A percentile compares a stretch with the other conserved stretches of the same genome.
Evolutionary conservation across 1,284 basidiomycete genomes (phyloP).

Genomic region (Leccinum insolens): DNA sequence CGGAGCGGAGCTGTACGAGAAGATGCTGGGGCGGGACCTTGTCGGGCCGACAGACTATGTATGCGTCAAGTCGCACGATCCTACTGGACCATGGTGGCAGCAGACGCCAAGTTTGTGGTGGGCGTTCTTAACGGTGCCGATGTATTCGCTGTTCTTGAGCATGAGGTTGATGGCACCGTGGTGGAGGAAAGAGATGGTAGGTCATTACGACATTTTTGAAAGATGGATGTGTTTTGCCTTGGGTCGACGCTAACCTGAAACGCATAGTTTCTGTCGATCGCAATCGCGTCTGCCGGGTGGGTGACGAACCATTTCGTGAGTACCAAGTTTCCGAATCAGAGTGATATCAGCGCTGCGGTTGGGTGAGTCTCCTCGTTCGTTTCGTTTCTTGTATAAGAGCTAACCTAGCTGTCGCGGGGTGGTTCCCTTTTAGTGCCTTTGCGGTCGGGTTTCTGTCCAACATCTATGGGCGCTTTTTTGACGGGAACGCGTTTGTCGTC

Average conservation of each 20-base stretch:
- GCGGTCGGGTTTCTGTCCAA: slow-evolving; percentile 85
- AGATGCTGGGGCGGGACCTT: slow-evolving; percentile 50
- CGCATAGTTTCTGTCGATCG: slow-evolving; percentile 59
- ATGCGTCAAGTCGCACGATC: slow-evolving; percentile 58
- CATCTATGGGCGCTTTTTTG: slow-evolving; percentile 80
- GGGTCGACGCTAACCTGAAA: background rate
- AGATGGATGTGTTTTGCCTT: background rate
- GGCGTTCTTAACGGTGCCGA: slow-evolving; percentile 83
- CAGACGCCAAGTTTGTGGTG: slow-evolving; percentile 55
- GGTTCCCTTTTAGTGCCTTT: slow-evolving; percentile 58
- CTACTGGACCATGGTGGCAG: slow-evolving; percentile 61
- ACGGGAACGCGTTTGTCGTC: slow-evolving; percentile 78
- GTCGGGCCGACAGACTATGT: slow-evolving; percentile 60
- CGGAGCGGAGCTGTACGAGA: slow-evolving; percentile 69
- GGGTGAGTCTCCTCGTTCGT: slow-evolving; percentile 42
- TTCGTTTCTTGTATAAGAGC: background rate
- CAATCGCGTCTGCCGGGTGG: slow-evolving; percentile 79
- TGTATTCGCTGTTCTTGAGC: slow-evolving; percentile 75
- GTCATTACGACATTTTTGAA: slow-evolving; percentile 17
- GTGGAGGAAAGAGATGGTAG: slow-evolving; percentile 70
- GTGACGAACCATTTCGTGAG: slow-evolving; percentile 76
- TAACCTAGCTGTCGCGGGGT: background rate
- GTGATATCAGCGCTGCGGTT: slow-evolving; percentile 74
- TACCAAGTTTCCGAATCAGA: slow-evolving; percentile 67
- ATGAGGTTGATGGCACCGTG: slow-evolving; percentile 79